A percentile compares a stretch with the other conserved stretches of the same genome.
phyloP scores from a whole-genome alignment of 1,139 yeast genomes.

The Yamadazyma membranifaciens region DNA sequence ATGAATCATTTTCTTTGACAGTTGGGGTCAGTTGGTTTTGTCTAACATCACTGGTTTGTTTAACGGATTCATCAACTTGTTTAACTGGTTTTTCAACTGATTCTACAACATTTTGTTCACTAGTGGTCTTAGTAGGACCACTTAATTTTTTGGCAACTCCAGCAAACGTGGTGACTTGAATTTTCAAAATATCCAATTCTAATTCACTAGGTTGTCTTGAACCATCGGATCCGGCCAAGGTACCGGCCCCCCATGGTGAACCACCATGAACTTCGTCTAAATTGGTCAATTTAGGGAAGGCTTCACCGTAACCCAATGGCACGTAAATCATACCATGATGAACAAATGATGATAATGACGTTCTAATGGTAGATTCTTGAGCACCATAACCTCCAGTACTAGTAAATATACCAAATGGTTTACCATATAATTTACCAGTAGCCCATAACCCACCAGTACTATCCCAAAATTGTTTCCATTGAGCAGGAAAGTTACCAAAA shows the following conservation, averaged over 20 bases:
- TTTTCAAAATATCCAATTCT: conserved; percentile 38
- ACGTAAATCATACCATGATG: conserved; percentile 54
- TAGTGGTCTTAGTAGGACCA: conserved; percentile 9
- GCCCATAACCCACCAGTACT: conserved; percentile 52
- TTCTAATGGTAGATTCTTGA: conserved; percentile 43
- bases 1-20: conserved; percentile 21
- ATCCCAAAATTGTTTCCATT: conserved; percentile 44
- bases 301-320: conserved; percentile 46
- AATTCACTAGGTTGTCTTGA: conserved; percentile 40
- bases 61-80: conserved; percentile 10
- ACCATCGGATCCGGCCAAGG: conserved; percentile 49
- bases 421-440: conserved; percentile 45
- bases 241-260: conserved; percentile 53
- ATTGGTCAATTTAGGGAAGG: conserved; percentile 32
- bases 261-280: conserved; percentile 45
- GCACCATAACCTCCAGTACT: conserved; percentile 49
- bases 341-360: conserved; percentile 33
- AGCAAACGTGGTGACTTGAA: conserved; percentile 41
- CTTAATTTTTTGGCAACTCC: conserved; percentile 3
- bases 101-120: conserved; percentile 5
- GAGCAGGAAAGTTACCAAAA: conserved; percentile 48
- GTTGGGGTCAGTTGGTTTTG: conserved; percentile 21
- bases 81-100: conserved; percentile 7
- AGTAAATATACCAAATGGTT: conserved; percentile 46
- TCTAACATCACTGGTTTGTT: conserved; percentile 10